Evolutionary conservation across 1,284 basidiomycete genomes (phyloP).

Genomic region (Earliella scabrosa): DNA sequence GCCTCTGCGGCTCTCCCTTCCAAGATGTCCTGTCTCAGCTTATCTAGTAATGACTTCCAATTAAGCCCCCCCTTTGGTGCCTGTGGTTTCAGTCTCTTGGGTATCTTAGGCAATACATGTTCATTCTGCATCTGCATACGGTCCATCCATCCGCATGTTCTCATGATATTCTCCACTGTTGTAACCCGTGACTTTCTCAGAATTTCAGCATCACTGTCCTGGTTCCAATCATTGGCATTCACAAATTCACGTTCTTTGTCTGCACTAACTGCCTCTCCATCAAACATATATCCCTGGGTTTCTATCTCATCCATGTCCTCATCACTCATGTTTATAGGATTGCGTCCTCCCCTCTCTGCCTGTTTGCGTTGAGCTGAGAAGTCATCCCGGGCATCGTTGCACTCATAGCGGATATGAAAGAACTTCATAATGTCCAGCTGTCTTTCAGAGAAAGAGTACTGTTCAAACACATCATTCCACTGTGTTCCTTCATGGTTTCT

Average conservation of each 20-base stretch:
- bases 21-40: no score
- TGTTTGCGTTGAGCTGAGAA: background rate
- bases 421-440: background rate
- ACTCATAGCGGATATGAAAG: no score
- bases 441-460: background rate
- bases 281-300: background rate
- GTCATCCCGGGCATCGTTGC: conserved; percentile 8
- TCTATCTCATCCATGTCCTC: background rate
- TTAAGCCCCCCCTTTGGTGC: no score
- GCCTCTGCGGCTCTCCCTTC: no score
- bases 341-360: background rate
- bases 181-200: background rate
- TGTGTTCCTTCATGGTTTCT: background rate
- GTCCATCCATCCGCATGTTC: background rate
- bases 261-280: no score
- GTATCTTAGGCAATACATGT: background rate
- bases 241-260: background rate
- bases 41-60: no score
- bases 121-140: background rate
- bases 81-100: background rate
- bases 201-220: background rate
- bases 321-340: background rate
- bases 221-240: background rate
- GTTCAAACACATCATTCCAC: background rate
- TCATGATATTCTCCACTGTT: background rate